Percentiles rank a stretch among this genome's conserved stretches.
phyloP scores from a whole-genome alignment of 2,329 filamentous ascomycete genomes.

The Truncatella angustata region DNA sequence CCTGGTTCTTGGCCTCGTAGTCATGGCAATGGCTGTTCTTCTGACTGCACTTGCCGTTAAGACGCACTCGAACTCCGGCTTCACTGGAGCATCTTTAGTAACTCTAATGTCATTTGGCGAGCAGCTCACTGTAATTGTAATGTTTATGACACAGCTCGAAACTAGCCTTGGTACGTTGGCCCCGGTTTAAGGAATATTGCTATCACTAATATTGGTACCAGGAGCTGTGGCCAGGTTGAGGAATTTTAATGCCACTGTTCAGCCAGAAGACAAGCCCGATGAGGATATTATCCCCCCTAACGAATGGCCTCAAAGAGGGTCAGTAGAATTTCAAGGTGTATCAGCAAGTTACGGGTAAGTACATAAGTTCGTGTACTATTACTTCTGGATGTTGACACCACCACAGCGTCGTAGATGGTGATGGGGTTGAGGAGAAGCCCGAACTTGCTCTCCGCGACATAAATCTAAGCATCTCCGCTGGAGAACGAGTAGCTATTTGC shows the following conservation, averaged over 20 bases:
- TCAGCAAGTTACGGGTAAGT: slow-evolving; percentile 23
- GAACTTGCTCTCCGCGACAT: slow-evolving; percentile 29
- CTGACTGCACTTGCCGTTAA: slow-evolving; percentile 21
- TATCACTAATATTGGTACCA: slow-evolving; percentile 9
- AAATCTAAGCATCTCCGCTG: slow-evolving; percentile 23
- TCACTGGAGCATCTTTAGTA: slow-evolving; percentile 28
- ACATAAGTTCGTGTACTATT: not conserved
- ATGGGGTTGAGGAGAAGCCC: slow-evolving; percentile 7
- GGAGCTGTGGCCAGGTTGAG: slow-evolving; percentile 29
- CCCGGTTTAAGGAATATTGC: slow-evolving; percentile 24
- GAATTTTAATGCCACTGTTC: slow-evolving; percentile 21
- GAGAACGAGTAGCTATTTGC: slow-evolving; percentile 32
- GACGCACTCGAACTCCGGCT: slow-evolving; percentile 21
- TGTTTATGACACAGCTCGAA: slow-evolving; percentile 5
- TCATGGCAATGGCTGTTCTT: slow-evolving; percentile 20
- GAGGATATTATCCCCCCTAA: slow-evolving; percentile 23
- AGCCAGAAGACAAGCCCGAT: slow-evolving; percentile 18
- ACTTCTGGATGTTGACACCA: not conserved
- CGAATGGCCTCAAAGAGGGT: slow-evolving; percentile 27
- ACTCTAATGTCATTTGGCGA: slow-evolving; percentile 29
- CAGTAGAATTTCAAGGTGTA: slow-evolving; percentile 21
- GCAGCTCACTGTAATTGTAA: slow-evolving; percentile 24
- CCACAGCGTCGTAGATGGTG: not conserved
- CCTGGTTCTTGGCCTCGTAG: slow-evolving; percentile 19
- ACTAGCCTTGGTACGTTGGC: slow-evolving; percentile 7